Percentiles rank a stretch among this genome's conserved stretches.
Evolutionary conservation across 1,284 basidiomycete genomes (phyloP).

Genomic region (Rhizoctonia solani): DNA sequence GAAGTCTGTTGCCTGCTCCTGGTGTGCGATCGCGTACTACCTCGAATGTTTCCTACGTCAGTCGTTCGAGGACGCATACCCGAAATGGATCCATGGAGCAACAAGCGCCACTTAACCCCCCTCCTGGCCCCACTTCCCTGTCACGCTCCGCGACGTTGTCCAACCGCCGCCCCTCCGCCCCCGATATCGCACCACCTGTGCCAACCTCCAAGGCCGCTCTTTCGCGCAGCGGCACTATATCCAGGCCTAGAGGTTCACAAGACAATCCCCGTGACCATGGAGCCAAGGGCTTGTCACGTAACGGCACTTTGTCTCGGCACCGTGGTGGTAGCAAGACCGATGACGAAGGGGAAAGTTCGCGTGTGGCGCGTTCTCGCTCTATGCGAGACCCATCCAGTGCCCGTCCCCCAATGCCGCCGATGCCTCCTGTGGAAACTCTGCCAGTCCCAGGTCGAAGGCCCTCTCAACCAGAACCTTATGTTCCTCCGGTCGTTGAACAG

Average conservation of each 20-base stretch:
- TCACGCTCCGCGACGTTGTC: conserved; percentile 25
- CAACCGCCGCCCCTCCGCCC: background rate
- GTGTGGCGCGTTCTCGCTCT: conserved; percentile 23
- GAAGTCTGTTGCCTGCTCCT: background rate
- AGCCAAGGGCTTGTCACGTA: background rate
- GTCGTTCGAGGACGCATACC: conserved; percentile 20
- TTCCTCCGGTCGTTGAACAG: conserved; percentile 50
- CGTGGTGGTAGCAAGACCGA: conserved; percentile 29
- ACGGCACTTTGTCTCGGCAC: conserved; percentile 6
- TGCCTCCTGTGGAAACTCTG: conserved; percentile 24
- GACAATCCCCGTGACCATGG: background rate
- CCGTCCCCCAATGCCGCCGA: conserved; percentile 27
- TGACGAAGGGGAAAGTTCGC: conserved; percentile 28
- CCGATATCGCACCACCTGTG: conserved; percentile 1
- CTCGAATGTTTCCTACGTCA: conserved; percentile 26
- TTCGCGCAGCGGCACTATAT: conserved; percentile 21
- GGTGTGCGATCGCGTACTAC: conserved; percentile 4
- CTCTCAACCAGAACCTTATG: conserved; percentile 13
- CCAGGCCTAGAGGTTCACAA: conserved; percentile 3
- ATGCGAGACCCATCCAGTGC: conserved; percentile 3
- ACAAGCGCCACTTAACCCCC: background rate
- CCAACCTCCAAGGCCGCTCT: background rate
- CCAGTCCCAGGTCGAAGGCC: conserved; percentile 7
- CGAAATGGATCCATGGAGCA: conserved; percentile 17
- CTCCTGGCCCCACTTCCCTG: background rate